Evolutionary conservation across 2,329 filamentous ascomycete genomes (phyloP).

Genomic region (Cladophialophora yegresii): DNA sequence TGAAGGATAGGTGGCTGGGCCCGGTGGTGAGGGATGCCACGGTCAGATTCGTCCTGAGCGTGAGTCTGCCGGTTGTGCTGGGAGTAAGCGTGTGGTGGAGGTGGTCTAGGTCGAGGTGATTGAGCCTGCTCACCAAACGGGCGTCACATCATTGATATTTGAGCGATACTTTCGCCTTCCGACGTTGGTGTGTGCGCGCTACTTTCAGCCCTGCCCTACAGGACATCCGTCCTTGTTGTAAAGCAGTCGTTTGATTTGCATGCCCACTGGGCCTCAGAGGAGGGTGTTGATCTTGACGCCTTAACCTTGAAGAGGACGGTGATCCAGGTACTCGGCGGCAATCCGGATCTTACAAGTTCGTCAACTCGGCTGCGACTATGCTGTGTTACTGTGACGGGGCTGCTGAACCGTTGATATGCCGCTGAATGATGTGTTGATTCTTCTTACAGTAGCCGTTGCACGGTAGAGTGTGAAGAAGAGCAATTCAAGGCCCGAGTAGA

Average conservation of each 20-base stretch:
- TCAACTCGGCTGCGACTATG: too few relatives aligned
- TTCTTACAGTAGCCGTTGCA: too few relatives aligned
- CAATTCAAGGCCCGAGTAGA: too few relatives aligned
- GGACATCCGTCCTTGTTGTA: neutral
- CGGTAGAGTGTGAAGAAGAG: too few relatives aligned
- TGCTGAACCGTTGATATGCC: too few relatives aligned
- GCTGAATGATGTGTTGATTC: too few relatives aligned
- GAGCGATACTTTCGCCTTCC: neutral
- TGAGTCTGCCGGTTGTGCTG: neutral
- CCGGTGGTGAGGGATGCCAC: constrained; percentile 1
- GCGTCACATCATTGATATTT: neutral
- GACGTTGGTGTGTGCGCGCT: neutral
- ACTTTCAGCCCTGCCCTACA: neutral
- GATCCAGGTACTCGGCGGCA: too few relatives aligned
- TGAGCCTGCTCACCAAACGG: neutral
- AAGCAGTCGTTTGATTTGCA: neutral
- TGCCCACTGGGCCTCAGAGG: neutral
- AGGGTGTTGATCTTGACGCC: too few relatives aligned
- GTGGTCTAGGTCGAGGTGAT: constrained; percentile 1
- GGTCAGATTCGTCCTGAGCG: constrained; percentile 6
- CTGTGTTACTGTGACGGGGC: too few relatives aligned
- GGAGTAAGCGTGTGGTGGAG: constrained; percentile 3
- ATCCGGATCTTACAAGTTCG: too few relatives aligned
- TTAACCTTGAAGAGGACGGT: too few relatives aligned
- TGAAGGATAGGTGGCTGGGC: neutral